phyloP scores from a whole-genome alignment of 177 flowering plant genomes.

The Tripterygium wilfordii region DNA sequence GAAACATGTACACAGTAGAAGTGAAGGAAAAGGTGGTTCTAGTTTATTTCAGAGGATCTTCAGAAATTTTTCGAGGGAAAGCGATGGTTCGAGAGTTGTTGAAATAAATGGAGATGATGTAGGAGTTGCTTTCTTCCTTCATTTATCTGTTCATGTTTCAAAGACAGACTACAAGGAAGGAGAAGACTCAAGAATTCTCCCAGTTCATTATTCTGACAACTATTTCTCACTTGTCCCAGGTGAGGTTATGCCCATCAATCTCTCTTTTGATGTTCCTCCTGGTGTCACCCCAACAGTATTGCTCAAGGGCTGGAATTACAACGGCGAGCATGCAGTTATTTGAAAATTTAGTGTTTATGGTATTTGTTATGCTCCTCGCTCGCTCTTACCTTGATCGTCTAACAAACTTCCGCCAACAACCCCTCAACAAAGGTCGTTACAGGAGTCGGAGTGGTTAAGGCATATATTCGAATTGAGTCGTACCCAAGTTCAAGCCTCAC shows the following conservation, averaged over 20 bases:
- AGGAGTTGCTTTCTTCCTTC: slow-evolving; percentile 94
- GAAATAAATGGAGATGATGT: slow-evolving; percentile 51
- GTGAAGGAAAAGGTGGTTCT: slow-evolving; percentile 12
- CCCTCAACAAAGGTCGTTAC: too few species aligned
- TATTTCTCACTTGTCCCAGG: slow-evolving; percentile 94
- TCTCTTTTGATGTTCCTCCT: slow-evolving; percentile 69
- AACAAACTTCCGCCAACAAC: too few species aligned
- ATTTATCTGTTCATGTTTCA: slow-evolving; percentile 72
- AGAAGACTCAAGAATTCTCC: slow-evolving; percentile 89
- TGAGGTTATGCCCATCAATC: slow-evolving; percentile 47
- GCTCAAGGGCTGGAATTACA: slow-evolving; percentile 82
- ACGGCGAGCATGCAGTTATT: slow-evolving; percentile 30
- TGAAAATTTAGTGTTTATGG: too few species aligned
- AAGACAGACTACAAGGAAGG: slow-evolving; percentile 40
- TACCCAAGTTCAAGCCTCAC: too few species aligned
- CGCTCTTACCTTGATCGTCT: too few species aligned
- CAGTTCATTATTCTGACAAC: slow-evolving; percentile 95
- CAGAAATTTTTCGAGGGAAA: slow-evolving; percentile 27
- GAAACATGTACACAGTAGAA: slow-evolving; percentile 5
- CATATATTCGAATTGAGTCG: too few species aligned
- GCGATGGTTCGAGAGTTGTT: slow-evolving; percentile 25
- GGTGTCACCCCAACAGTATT: slow-evolving; percentile 68
- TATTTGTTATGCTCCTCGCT: too few species aligned
- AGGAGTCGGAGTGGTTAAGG: too few species aligned
- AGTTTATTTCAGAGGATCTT: slow-evolving; percentile 43